Evolutionary conservation across 768 basidiomycete genomes (phyloP).

Genomic region (Suillus fuscotomentosus): DNA sequence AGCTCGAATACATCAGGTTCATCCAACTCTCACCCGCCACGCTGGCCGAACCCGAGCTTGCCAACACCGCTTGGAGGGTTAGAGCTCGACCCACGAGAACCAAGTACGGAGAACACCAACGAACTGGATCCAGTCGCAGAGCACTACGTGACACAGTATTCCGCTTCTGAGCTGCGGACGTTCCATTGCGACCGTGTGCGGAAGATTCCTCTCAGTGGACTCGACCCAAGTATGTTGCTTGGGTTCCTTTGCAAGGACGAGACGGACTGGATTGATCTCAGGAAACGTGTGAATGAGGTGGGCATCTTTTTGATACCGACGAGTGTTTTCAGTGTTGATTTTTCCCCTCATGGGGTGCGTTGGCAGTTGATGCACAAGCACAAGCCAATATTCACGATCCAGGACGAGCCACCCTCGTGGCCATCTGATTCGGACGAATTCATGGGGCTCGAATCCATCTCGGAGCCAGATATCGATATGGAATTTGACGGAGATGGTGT

Average conservation of each 20-base stretch:
- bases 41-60: constrained; percentile 27
- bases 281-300: constrained; percentile 70
- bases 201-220: constrained; percentile 87
- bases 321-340: constrained; percentile 7
- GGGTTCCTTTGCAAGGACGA: constrained; percentile 87
- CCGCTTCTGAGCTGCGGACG: constrained; percentile 69
- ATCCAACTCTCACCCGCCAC: constrained; percentile 27
- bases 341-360: not conserved
- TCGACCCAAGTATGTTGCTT: constrained; percentile 97
- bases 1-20: constrained; percentile 31
- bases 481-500: constrained; percentile 49
- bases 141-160: constrained; percentile 75
- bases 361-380: constrained; percentile 41
- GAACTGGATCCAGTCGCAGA: constrained; percentile 48
- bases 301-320: constrained; percentile 22
- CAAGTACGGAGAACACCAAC: constrained; percentile 26
- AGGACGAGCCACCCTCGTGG: constrained; percentile 88
- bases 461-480: constrained; percentile 69
- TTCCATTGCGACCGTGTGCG: constrained; percentile 97
- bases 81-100: constrained; percentile 39
- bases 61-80: constrained; percentile 20
- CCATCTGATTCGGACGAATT: constrained; percentile 66
- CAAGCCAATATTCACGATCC: constrained; percentile 80
- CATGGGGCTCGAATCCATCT: constrained; percentile 80
- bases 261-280: constrained; percentile 83